Evolutionary conservation across 2,329 filamentous ascomycete species (phyloP).

Genomic region (Juglanconis juglandina): DNA sequence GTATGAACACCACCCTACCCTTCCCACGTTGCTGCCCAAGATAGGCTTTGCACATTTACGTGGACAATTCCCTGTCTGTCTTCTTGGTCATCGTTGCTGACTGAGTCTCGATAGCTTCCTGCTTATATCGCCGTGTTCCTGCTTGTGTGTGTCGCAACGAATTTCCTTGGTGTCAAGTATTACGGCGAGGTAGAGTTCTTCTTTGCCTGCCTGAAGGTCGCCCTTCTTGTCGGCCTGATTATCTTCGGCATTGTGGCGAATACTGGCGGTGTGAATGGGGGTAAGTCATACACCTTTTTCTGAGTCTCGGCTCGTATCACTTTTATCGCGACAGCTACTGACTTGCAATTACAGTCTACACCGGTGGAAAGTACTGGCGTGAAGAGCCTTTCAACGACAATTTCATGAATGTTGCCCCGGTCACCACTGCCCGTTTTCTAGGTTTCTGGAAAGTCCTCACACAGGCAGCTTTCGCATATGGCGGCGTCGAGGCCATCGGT

Average conservation of each 20-base stretch:
- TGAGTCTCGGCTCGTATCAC: neutral
- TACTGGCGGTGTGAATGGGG: slow-evolving; percentile 40
- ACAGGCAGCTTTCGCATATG: slow-evolving; percentile 16
- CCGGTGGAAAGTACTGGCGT: slow-evolving; percentile 17
- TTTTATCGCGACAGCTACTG: neutral
- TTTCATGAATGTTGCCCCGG: slow-evolving; percentile 1
- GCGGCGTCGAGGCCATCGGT: slow-evolving; percentile 22
- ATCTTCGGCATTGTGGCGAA: slow-evolving; percentile 60
- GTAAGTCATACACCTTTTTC: neutral
- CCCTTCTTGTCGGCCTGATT: slow-evolving; percentile 38
- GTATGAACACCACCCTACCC: neutral
- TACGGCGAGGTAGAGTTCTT: slow-evolving; percentile 16
- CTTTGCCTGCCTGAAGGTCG: slow-evolving; percentile 17
- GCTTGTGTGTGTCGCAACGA: slow-evolving; percentile 19
- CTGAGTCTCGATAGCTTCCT: slow-evolving; percentile 2
- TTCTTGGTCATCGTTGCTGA: neutral
- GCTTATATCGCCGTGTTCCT: slow-evolving; percentile 21
- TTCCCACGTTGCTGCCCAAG: neutral
- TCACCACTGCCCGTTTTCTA: slow-evolving; percentile 13
- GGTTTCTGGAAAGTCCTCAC: slow-evolving; percentile 19
- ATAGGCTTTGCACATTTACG: neutral
- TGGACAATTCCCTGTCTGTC: neutral
- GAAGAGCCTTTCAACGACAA: slow-evolving; percentile 15
- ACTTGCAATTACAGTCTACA: slow-evolving; percentile 4
- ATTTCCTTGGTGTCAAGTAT: slow-evolving; percentile 18